Conservation (phyloP, 495 filamentous ascomycete genomes). For the Evernia prunastri region DNA sequence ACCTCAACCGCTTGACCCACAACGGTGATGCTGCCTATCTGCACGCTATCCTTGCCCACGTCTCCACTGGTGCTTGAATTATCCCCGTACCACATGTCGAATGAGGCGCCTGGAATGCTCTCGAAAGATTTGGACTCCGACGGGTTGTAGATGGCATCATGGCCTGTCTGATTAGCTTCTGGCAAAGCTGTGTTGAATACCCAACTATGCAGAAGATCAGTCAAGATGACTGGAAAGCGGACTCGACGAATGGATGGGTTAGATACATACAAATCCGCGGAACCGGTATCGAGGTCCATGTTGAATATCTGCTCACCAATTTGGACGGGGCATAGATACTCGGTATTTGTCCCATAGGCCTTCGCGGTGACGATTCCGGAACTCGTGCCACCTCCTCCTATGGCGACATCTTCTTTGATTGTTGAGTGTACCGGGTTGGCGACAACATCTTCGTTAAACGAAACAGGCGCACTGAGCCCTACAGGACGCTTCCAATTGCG, state of each 20-base stretch:
- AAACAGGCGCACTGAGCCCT: slow-evolving; percentile 33
- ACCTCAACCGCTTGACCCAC: slow-evolving; percentile 64
- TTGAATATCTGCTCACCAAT: slow-evolving; percentile 69
- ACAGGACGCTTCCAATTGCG: slow-evolving; percentile 43
- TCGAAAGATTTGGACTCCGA: slow-evolving; percentile 51
- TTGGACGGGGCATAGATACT: slow-evolving; percentile 64
- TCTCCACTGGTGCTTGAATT: slow-evolving; percentile 57
- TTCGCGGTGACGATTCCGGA: slow-evolving; percentile 54
- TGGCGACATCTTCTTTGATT: slow-evolving; percentile 19
- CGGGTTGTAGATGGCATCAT: slow-evolving; percentile 59
- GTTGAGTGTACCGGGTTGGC: slow-evolving; percentile 23
- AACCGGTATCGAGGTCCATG: slow-evolving; percentile 80
- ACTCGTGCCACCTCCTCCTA: slow-evolving; percentile 27
- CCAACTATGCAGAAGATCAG: slow-evolving; percentile 45
- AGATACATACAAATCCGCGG: slow-evolving; percentile 67
- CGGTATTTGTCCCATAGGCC: slow-evolving; percentile 53
- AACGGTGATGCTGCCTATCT: slow-evolving; percentile 65
- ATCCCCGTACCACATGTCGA: slow-evolving; percentile 71
- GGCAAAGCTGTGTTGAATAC: slow-evolving; percentile 64
- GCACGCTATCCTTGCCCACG: slow-evolving; percentile 67
- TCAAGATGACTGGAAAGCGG: neutral
- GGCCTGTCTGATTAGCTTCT: slow-evolving; percentile 30
- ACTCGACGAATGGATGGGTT: slow-evolving; percentile 16
- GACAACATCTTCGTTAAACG: slow-evolving; percentile 27
- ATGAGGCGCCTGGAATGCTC: slow-evolving; percentile 42